phyloP scores from a whole-genome alignment of 2,329 filamentous ascomycete genomes.

The Xylaria sp. region DNA sequence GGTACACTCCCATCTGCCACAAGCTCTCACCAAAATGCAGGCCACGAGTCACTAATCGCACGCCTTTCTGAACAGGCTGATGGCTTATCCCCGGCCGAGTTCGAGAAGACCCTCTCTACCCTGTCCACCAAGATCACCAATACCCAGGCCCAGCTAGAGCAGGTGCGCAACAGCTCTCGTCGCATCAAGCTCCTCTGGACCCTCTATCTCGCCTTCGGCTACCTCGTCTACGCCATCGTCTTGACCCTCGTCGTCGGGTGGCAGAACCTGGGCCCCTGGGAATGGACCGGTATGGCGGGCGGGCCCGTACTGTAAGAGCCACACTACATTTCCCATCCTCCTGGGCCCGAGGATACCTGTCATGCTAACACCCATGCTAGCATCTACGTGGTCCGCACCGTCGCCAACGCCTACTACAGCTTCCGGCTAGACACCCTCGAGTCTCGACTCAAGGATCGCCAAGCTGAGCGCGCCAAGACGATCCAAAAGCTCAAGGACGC shows the following conservation, averaged over 20 bases:
- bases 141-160: constrained; percentile 75
- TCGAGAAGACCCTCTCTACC: constrained; percentile 86
- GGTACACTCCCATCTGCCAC: constrained; percentile 52
- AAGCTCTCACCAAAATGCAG: background rate
- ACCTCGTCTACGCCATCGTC: constrained; percentile 84
- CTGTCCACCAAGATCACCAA: constrained; percentile 83
- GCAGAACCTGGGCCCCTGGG: constrained; percentile 74
- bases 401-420: constrained; percentile 74
- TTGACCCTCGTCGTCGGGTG: constrained; percentile 84
- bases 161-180: constrained; percentile 72
- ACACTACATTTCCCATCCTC: too few species aligned
- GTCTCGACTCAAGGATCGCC: constrained; percentile 72
- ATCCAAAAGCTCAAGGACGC: constrained; percentile 95
- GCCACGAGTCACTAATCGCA: background rate
- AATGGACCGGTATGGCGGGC: constrained; percentile 79
- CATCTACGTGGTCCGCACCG: constrained; percentile 77
- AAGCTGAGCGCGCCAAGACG: constrained; percentile 80
- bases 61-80: constrained; percentile 61
- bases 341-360: background rate
- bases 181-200: constrained; percentile 86
- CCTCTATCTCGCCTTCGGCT: constrained; percentile 87
- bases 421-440: constrained; percentile 77
- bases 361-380: constrained; percentile 49
- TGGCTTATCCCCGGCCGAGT: constrained; percentile 83
- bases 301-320: constrained; percentile 74